These are phyloP conservation scores for Cladosporium sp. DNA, from an alignment of 2,329 filamentous ascomycete genomes.

Conservation along the genomic window DNA sequence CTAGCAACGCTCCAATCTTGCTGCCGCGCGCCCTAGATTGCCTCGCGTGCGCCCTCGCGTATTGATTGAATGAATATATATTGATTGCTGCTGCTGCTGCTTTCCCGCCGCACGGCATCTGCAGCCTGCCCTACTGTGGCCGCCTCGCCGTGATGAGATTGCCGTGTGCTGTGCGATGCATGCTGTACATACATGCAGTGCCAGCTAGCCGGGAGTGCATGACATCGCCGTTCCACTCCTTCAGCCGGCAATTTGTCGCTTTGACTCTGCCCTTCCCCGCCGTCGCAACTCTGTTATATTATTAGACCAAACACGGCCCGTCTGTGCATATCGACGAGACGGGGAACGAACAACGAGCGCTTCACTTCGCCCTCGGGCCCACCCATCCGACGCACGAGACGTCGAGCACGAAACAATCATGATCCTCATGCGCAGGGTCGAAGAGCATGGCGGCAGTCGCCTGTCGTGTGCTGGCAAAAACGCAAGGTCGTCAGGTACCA, in stretches of 20 bases:
- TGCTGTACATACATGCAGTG: too few species aligned
- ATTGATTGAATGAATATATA: not conserved
- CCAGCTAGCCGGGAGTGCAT: not conserved
- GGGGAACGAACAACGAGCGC: too few species aligned
- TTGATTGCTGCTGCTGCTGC: not conserved
- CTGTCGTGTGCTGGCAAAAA: not conserved
- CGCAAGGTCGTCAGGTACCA: not conserved
- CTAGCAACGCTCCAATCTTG: too few species aligned
- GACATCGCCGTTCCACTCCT: not conserved
- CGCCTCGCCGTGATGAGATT: too few species aligned
- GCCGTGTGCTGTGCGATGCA: too few species aligned
- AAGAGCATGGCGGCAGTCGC: too few species aligned
- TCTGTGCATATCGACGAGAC: too few species aligned
- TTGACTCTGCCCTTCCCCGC: not conserved
- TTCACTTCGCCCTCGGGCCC: too few species aligned
- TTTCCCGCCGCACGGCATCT: not conserved
- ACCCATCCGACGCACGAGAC: too few species aligned
- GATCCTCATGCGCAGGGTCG: too few species aligned
- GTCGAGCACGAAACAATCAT: too few species aligned
- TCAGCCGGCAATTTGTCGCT: not conserved
- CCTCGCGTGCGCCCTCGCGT: not conserved
- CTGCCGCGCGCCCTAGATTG: too few species aligned
- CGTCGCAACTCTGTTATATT: not conserved
- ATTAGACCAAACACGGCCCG: not conserved
- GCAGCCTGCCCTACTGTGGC: not conserved